A percentile compares a stretch with the other conserved stretches of the same genome.
These are phyloP conservation scores for Ensete glaucum DNA, from an alignment of 176 grass and related monocot genomes.

Conservation along the genomic window DNA sequence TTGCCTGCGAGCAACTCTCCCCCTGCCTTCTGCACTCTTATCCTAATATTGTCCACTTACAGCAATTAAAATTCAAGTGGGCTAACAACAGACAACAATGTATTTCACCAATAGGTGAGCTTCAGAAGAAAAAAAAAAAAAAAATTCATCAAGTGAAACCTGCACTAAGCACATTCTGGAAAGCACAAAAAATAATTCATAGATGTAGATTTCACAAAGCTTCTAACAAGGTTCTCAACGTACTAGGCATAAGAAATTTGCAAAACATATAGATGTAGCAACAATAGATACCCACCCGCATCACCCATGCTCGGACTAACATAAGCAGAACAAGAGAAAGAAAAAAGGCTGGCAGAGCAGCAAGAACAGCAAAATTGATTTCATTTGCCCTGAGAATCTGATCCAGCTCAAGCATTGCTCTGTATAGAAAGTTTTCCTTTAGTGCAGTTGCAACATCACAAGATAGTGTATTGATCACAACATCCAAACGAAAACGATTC, in stretches of 20 bases:
- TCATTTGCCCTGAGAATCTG: conserved; percentile 95
- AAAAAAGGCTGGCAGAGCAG: conserved; percentile 85
- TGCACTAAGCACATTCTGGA: not conserved
- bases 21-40: conserved; percentile 79
- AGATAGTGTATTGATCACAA: not conserved
- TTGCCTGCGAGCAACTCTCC: conserved; percentile 70
- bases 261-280: no score
- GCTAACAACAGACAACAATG: not conserved
- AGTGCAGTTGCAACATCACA: not conserved
- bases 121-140: no score
- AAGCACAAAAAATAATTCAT: not conserved
- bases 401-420: conserved; percentile 89
- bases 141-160: no score
- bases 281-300: conserved; percentile 48
- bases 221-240: not conserved
- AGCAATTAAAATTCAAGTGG: not conserved
- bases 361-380: conserved; percentile 96
- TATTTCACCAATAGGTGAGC: not conserved
- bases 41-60: conserved; percentile 38
- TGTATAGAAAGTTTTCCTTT: conserved; percentile 8
- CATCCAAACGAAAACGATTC: not conserved
- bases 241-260: not conserved
- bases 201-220: not conserved
- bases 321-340: conserved; percentile 61
- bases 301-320: conserved; percentile 60